phyloP scores from a whole-genome alignment of 331 rosid species.

The Rosa hybrid region DNA sequence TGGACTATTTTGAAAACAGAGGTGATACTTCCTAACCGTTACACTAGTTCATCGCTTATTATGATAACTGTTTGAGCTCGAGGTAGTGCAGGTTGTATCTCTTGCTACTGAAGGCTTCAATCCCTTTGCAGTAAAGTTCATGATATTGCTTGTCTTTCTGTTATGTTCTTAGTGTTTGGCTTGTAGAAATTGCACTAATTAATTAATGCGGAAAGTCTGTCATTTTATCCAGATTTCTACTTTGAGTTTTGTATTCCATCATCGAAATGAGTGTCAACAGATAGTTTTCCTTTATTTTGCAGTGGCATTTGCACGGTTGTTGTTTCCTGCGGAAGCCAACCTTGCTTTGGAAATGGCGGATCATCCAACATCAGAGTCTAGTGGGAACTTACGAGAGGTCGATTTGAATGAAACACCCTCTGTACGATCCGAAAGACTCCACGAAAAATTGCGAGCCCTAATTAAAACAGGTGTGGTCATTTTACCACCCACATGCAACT shows the following conservation, averaged over 20 bases:
- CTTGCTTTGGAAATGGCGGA: slow-evolving; percentile 76
- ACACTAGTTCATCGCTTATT: slow-evolving; percentile 2
- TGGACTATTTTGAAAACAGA: slow-evolving; percentile 72
- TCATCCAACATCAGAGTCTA: slow-evolving; percentile 46
- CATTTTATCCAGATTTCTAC: neutral
- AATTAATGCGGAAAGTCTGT: neutral
- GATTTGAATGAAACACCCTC: slow-evolving; percentile 73
- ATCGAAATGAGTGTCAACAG: slow-evolving; percentile 17
- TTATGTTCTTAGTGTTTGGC: neutral
- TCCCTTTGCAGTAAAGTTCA: neutral
- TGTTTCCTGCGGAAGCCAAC: slow-evolving; percentile 89
- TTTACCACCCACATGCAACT: neutral
- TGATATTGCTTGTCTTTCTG: neutral
- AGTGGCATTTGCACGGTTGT: slow-evolving; percentile 73
- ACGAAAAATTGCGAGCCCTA: slow-evolving; percentile 52
- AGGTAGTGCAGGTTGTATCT: neutral
- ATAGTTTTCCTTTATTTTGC: slow-evolving; percentile 26
- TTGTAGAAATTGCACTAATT: neutral
- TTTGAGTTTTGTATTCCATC: neutral
- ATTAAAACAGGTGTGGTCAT: slow-evolving; percentile 59
- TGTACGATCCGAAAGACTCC: slow-evolving; percentile 53
- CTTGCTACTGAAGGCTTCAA: neutral
- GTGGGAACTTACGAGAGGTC: slow-evolving; percentile 60
- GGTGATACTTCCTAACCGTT: slow-evolving; percentile 49
- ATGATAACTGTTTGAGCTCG: neutral